Percentiles rank a stretch among this genome's conserved stretches.
Evolutionary conservation across 805 yeast species (phyloP).

Genomic region (Candida sithepensis): DNA sequence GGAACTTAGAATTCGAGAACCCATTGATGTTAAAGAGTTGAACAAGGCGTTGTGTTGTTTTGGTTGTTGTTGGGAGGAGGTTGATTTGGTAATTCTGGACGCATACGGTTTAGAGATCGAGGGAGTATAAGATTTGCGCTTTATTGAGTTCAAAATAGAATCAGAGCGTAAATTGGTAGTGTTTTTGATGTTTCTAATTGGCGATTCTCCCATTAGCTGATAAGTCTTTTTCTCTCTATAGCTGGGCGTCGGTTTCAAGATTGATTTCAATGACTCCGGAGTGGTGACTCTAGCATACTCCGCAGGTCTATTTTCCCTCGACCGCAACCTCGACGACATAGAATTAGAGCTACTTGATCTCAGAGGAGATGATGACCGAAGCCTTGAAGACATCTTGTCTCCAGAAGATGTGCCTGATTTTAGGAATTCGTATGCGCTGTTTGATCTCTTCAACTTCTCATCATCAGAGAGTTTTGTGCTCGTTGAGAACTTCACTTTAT

Average conservation of each 20-base stretch:
- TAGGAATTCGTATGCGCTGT: slow-evolving; percentile 13
- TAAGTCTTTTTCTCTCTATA: slow-evolving; percentile 17
- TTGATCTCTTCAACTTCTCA: slow-evolving; percentile 15
- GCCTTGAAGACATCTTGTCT: slow-evolving; percentile 1
- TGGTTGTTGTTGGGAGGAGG: not conserved
- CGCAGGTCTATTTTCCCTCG: not conserved
- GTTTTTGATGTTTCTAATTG: slow-evolving; percentile 19
- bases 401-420: slow-evolving; percentile 2
- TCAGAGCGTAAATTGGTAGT: slow-evolving; percentile 17
- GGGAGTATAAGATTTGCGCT: slow-evolving; percentile 11
- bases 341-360: not conserved
- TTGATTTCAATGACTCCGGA: slow-evolving; percentile 12
- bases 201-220: slow-evolving; percentile 28
- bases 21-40: slow-evolving; percentile 26
- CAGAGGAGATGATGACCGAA: slow-evolving; percentile 6
- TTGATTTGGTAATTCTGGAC: slow-evolving; percentile 2
- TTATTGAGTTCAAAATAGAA: slow-evolving; percentile 15
- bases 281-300: not conserved
- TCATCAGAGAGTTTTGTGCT: slow-evolving; percentile 15
- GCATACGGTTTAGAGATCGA: slow-evolving; percentile 1
- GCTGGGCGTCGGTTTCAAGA: slow-evolving; percentile 8
- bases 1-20: slow-evolving; percentile 25
- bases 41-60: slow-evolving; percentile 18
- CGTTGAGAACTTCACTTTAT: slow-evolving; percentile 16
- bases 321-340: not conserved